phyloP scores from a whole-genome alignment of 768 basidiomycete species.

The Agrocybe chaxingu region DNA sequence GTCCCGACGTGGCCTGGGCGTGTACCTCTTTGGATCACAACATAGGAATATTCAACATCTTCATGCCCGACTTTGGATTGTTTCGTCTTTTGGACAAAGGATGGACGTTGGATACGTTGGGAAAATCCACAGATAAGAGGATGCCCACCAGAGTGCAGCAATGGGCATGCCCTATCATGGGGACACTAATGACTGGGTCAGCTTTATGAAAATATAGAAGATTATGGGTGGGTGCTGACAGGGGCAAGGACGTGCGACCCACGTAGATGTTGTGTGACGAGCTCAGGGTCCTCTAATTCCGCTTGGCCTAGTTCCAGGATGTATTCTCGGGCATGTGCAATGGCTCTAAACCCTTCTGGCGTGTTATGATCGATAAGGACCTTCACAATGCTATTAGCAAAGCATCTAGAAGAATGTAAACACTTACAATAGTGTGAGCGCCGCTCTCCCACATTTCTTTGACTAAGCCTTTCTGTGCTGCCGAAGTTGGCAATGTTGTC shows the following conservation, averaged over 20 bases:
- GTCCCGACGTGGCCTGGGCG: constrained; percentile 47
- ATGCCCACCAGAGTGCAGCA: constrained; percentile 53
- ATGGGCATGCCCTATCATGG: constrained; percentile 83
- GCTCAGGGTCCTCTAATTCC: constrained; percentile 48
- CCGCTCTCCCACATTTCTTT: constrained; percentile 92
- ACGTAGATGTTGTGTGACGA: constrained; percentile 26
- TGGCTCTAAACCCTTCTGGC: constrained; percentile 66
- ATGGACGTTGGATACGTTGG: constrained; percentile 84
- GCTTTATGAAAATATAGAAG: constrained; percentile 5
- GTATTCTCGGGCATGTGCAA: constrained; percentile 76
- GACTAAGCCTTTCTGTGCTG: constrained; percentile 63
- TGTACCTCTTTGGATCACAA: constrained; percentile 78
- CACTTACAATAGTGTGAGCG: constrained; percentile 72
- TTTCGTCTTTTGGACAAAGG: constrained; percentile 84
- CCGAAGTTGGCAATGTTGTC: constrained; percentile 60
- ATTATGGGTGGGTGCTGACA: constrained; percentile 38
- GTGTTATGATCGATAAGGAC: constrained; percentile 86
- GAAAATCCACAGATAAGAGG: constrained; percentile 76
- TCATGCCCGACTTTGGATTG: constrained; percentile 84
- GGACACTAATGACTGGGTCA: constrained; percentile 60
- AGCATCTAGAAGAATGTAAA: not conserved
- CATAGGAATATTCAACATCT: constrained; percentile 85
- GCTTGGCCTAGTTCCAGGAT: constrained; percentile 62
- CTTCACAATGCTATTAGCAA: constrained; percentile 32
- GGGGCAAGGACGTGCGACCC: constrained; percentile 89